These are phyloP conservation scores for Phycomyces blakesleeanus DNA, from an alignment of 192 early-diverging fungal species.

Conservation along the genomic window DNA sequence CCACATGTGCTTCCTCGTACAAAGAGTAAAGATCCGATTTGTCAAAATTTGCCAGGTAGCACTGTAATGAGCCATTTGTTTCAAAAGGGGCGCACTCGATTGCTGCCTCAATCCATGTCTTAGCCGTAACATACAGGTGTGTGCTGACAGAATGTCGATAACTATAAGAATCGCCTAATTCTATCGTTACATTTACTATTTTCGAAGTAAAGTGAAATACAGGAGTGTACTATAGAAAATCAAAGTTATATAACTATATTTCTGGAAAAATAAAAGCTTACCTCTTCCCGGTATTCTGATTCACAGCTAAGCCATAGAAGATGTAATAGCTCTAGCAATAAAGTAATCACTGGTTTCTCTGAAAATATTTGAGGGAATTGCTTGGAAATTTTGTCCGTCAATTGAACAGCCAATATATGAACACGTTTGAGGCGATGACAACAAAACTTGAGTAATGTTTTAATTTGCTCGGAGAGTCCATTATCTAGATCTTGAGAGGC, in stretches of 20 bases:
- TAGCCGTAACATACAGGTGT: conserved; percentile 56
- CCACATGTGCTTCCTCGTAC: conserved; percentile 54
- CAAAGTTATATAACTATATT: neutral
- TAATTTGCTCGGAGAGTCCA: conserved; percentile 50
- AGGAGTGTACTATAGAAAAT: conserved; percentile 49
- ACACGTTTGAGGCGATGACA: conserved; percentile 69
- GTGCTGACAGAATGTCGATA: conserved; percentile 68
- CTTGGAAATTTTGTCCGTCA: conserved; percentile 52
- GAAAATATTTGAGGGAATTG: conserved; percentile 77
- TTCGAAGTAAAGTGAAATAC: conserved; percentile 64
- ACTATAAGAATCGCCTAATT: conserved; percentile 66
- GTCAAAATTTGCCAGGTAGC: conserved; percentile 62
- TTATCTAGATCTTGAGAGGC: conserved; percentile 45
- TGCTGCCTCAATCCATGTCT: conserved; percentile 64
- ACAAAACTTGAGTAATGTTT: conserved; percentile 58
- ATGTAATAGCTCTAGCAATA: conserved; percentile 80
- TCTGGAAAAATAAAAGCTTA: neutral
- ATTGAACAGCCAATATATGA: conserved; percentile 57
- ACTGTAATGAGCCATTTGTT: conserved; percentile 63
- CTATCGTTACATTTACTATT: conserved; percentile 59
- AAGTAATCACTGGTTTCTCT: conserved; percentile 61
- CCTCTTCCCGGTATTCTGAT: conserved; percentile 69
- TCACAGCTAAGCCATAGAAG: conserved; percentile 74
- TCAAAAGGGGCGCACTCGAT: conserved; percentile 67
- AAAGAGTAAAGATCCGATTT: conserved; percentile 49